Conservation (phyloP, 768 basidiomycete genomes). For the Lactarius indigo region DNA sequence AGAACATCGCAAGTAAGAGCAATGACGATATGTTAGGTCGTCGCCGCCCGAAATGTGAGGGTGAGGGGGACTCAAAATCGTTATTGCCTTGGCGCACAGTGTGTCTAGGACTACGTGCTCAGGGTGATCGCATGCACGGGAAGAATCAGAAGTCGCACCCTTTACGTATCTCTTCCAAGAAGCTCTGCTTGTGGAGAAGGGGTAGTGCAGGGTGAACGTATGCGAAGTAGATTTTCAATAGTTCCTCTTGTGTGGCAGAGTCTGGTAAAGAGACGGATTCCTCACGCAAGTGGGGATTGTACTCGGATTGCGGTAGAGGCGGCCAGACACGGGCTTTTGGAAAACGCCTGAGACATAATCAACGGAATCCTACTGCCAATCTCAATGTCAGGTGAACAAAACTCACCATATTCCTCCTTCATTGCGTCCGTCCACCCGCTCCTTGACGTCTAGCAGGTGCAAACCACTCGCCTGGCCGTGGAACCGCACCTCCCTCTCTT, state of each 20-base stretch:
- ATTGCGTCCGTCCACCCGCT: constrained; percentile 59
- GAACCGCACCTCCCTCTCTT: constrained; percentile 80
- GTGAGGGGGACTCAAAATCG: constrained; percentile 26
- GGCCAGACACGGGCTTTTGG: constrained; percentile 92
- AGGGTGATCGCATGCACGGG: not conserved
- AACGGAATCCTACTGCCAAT: constrained; percentile 19
- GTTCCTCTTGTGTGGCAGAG: constrained; percentile 54
- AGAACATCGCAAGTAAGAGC: constrained; percentile 78
- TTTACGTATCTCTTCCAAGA: constrained; percentile 53
- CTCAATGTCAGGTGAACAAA: constrained; percentile 12
- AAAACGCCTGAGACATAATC: constrained; percentile 56
- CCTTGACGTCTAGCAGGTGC: constrained; percentile 62
- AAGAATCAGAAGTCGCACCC: constrained; percentile 32
- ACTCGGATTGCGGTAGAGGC: constrained; percentile 38
- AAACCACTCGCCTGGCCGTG: constrained; percentile 84
- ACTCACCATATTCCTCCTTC: constrained; percentile 74
- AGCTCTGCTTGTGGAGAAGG: constrained; percentile 66
- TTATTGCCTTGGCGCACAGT: constrained; percentile 31
- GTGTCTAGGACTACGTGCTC: constrained; percentile 4
- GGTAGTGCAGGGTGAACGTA: constrained; percentile 81
- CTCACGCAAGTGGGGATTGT: constrained; percentile 33
- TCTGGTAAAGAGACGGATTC: constrained; percentile 51
- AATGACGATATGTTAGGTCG: constrained; percentile 55
- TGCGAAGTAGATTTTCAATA: constrained; percentile 75
- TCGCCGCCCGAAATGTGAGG: constrained; percentile 40